Conservation (phyloP, 305 asterid species). For the Petunia hybrid region DNA sequence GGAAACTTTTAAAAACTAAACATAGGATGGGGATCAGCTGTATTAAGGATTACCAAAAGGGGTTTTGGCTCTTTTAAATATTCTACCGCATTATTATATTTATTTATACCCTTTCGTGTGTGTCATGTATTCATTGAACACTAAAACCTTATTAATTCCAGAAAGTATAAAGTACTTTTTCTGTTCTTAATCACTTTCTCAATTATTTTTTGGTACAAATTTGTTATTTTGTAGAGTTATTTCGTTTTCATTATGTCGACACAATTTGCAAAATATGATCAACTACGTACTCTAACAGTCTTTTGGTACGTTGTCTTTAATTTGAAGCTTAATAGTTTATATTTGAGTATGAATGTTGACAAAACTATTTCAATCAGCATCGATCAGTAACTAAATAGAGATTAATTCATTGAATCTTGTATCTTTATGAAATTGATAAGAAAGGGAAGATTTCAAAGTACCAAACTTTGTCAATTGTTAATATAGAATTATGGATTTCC, state of each 20-base stretch:
- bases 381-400: background rate
- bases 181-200: no score
- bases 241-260: background rate
- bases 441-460: background rate
- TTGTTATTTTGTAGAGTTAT: no score
- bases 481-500: background rate
- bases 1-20: background rate
- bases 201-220: no score
- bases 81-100: background rate
- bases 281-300: no score
- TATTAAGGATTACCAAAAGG: background rate
- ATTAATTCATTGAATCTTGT: background rate
- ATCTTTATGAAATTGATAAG: background rate
- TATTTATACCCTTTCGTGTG: background rate
- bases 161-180: no score
- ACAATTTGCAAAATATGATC: background rate
- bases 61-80: background rate
- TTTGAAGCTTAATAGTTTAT: no score
- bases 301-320: no score
- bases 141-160: background rate
- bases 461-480: background rate
- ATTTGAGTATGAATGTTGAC: background rate
- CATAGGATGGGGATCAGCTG: background rate
- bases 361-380: background rate
- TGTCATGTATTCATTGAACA: background rate